Conservation (phyloP, 129 eudicot genomes). For the Daucus carota region DH1_v3.0 NC_030382.2:23131001-23131500, state of each 20-base stretch:
- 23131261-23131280: not conserved
- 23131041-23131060: no score
- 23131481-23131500: slow-evolving; percentile 27
- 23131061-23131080: no score
- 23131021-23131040: no score
- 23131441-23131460: not conserved
- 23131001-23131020: no score
- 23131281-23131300: not conserved
- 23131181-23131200: no score
- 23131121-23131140: no score
- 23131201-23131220: no score
- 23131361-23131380: slow-evolving; percentile 9
- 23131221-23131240: not conserved
- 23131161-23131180: no score
- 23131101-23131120: no score
- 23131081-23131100: no score
- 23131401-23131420: slow-evolving; percentile 18
- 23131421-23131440: not conserved
- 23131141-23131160: no score
- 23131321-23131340: not conserved
- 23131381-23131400: slow-evolving; percentile 25
- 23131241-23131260: not conserved
- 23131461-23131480: slow-evolving; percentile 2
- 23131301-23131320: not conserved
- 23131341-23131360: not conserved